Conservation (phyloP, 805 yeast species). For the Pichia eremophila region DNA sequence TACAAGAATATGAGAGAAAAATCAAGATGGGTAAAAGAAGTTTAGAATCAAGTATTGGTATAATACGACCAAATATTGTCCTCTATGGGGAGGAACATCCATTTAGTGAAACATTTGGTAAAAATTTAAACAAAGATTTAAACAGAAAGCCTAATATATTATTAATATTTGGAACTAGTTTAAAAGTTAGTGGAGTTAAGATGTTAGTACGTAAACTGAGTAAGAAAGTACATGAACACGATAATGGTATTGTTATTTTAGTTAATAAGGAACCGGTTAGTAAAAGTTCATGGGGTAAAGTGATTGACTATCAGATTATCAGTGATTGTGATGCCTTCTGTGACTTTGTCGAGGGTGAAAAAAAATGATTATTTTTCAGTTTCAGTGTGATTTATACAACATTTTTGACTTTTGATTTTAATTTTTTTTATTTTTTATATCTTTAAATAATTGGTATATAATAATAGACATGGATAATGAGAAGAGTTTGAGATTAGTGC, state of each 20-base stretch:
- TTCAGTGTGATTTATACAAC: too few relatives aligned
- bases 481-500: background rate
- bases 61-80: conserved; percentile 80
- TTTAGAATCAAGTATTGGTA: conserved; percentile 64
- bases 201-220: conserved; percentile 63
- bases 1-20: conserved; percentile 45
- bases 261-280: conserved; percentile 63
- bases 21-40: conserved; percentile 62
- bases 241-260: conserved; percentile 70
- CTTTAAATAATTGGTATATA: too few relatives aligned
- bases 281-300: conserved; percentile 54
- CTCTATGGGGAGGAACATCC: conserved; percentile 94
- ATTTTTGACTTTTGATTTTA: too few relatives aligned
- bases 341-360: conserved; percentile 36
- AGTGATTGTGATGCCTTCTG: conserved; percentile 84
- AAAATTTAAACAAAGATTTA: conserved; percentile 59
- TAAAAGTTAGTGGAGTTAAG: conserved; percentile 85
- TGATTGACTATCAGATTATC: conserved; percentile 70
- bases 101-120: conserved; percentile 66
- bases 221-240: conserved; percentile 52
- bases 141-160: conserved; percentile 64
- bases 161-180: conserved; percentile 86
- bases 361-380: too few relatives aligned
- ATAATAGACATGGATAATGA: background rate
- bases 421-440: too few relatives aligned